These are phyloP conservation scores for Penicillium brasilianum DNA, from an alignment of 2,329 filamentous ascomycete genomes.

Conservation along the genomic window DNA sequence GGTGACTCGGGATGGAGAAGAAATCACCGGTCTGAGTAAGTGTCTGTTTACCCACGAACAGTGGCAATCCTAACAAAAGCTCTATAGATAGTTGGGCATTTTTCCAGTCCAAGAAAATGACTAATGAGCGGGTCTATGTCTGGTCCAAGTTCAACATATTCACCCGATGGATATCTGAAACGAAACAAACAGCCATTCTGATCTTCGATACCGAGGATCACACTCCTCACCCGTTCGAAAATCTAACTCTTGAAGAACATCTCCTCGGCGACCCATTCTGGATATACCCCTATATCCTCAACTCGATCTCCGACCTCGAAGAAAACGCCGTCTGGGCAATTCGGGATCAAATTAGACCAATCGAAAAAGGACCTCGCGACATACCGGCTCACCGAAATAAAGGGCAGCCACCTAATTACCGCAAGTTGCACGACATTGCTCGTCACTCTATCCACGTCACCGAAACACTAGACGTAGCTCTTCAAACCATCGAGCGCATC, in stretches of 20 bases:
- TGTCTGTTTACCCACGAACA: background rate
- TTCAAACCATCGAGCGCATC: conserved; percentile 32
- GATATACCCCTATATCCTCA: conserved; percentile 19
- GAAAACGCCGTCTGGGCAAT: conserved; percentile 36
- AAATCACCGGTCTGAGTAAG: conserved; percentile 17
- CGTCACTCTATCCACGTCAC: conserved; percentile 41
- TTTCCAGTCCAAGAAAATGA: conserved; percentile 22
- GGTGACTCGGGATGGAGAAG: conserved; percentile 5
- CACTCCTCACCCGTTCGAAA: background rate
- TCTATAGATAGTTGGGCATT: conserved; percentile 25
- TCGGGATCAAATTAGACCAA: conserved; percentile 31
- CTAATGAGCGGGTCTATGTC: background rate
- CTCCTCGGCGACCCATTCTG: conserved; percentile 28
- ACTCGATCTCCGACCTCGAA: conserved; percentile 30
- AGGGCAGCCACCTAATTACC: conserved; percentile 29
- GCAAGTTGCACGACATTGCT: conserved; percentile 35
- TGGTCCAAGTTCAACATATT: conserved; percentile 26
- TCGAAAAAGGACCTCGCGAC: conserved; percentile 27
- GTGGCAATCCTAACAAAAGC: background rate
- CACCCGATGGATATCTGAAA: conserved; percentile 22
- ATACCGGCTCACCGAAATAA: conserved; percentile 1
- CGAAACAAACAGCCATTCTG: conserved; percentile 26
- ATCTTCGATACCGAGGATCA: conserved; percentile 16
- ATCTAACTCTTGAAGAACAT: background rate
- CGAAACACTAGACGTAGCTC: conserved; percentile 35